Evolutionary conservation across 2,329 filamentous ascomycete species (phyloP), one percentile per base, ranked within the genome.

Genomic region (Myrmaecium sp.): DNA sequence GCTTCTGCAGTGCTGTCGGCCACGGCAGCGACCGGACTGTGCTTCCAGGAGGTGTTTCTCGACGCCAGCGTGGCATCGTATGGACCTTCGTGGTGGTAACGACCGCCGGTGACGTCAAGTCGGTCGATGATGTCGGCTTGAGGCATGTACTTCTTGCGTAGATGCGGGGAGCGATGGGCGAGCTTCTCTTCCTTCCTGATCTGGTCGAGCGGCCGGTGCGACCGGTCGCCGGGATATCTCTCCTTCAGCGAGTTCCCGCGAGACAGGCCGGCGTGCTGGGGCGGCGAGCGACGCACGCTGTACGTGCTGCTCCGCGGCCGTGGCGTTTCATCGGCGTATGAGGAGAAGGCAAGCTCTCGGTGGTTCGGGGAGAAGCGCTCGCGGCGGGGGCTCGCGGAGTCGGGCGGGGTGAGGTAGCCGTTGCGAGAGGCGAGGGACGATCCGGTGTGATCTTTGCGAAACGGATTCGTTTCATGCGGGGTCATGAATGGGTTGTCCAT

Each of bases 11-110:
- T 93, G 21, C 71, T 73, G 3, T 68, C 62, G 30, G 61, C 59
- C 4, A 92, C 66, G 2, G 84, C 86, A 15, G 77, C 81, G 5
- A 94, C 55, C 0, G 86, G 84, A 3, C 79, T 74, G 31, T 48
- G 54, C 29, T 61, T 56, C 39, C 58, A 62, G 40, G 70, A 61
- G 4, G 55, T 60, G 53, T 94, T 94, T 25, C 80, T 67, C 8
- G 77, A 69, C 2, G 75, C 60, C 27, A 81, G 62, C 2, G 80
- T 76, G 6, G 84, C 81, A 46, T 95, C 86, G 40, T 79, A 95
- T 0, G 86, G 86, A 0, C 86, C 84, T 36, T 76, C 80, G 42
- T 95, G 86, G 49, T 94, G 86, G 51, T 92, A 93, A 3, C 64
- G 54, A 11, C 63, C 64, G 26, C 67, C 66, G n/a, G 66, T 51